Evolutionary conservation across 83 land plant species (phyloP), one percentile per base, ranked within the genome.

Genomic region (Diphasiastrum complanatum): DNA sequence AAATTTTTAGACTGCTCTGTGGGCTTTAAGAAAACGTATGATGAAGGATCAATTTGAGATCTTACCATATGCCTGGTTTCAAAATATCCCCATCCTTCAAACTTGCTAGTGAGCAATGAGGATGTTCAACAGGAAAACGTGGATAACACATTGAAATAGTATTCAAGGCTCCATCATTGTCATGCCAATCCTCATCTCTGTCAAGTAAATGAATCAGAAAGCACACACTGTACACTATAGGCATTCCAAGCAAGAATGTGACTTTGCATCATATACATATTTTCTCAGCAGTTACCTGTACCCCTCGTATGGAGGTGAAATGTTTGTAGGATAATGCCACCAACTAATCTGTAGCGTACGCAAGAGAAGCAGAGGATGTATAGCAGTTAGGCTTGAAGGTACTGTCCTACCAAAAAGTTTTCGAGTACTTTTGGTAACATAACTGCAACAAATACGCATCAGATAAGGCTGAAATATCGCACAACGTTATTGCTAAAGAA

Each of bases 131-230:
- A 18, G 98, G 98, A 49, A 83, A 20, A 30, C 84, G 71, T 31
- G 98, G 98, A 59, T 89, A 88, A 23, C 82, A 80, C 87, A 81
- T 83, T 33, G 99, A 93, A 46, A 85, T 73, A 18, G 96, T 93
- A 77, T 93, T 93, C 16, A 93, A 70, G 12, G 99, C 99, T 60
- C 99, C 99, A 61, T 93, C 99, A 69, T 93, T 93, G 68, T 93
- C 99, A 59, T 71, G 76, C 99, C 99, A 93, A 69, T 93, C 96
- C 56, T 83, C 99, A 72, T 93, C 96, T 64, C 99, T 93, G 85
- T 29, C 45, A 48, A 45, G 34, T 11, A 50, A 48, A 24, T 29
- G 22, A 64, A 23, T 12, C 38, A 32, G 12, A 40, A 16, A 32
- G 8, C 8, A 24, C 23, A n/a, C 34, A 12, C 18, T 19, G 12